Evolutionary conservation across 2,329 filamentous ascomycete genomes (phyloP), one percentile per base, ranked within the genome.

Genomic region (Grosmannia penicillata): DNA sequence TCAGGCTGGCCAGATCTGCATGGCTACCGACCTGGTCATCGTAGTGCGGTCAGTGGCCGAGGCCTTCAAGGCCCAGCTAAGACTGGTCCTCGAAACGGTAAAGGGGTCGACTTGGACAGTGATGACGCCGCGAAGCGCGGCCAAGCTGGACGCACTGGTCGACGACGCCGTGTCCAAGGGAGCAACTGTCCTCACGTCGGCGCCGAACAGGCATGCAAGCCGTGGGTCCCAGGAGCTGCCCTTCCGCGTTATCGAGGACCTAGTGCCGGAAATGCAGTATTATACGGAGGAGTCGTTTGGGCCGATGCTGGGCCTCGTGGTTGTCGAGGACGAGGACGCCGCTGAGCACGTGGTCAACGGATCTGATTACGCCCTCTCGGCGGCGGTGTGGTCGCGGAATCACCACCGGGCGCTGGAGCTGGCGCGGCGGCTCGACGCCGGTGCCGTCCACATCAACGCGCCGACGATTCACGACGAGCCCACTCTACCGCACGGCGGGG

Each of bases 211-310:
- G 45, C 54, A 4, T 42, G 48, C 10, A 56, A 62, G 35, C 9
- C 42, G 3, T 19, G 14, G 13, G 51, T 54, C 30, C 4, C 30
- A 32, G n/a, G 51, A 47, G 38, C 61, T 82, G 64, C 62, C 66
- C 3, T 75, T 76, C 1, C 53, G 78, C 33, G 65, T 82, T 31
- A 54, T 85, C 4, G 64, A 67, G 21, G 68, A 65, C 29, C 67
- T 81, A 14, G 77, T 59, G 24, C 66, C 71, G 45, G 67, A 70
- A 0, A 91, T 89, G 82, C 75, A 84, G 40, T 59, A 91, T 14
- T 89, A 79, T 57, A 61, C 70, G 47, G 75, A 70, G 2, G 84
- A 93, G 56, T 78, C 73, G 1, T 93, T 93, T 49, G 84, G 82
- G 0, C 84, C 84, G 0, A 75, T 72, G 0, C 78, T 86, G 1